Evolutionary conservation across 805 yeast genomes (phyloP).

Genomic region (Wickerhamiella occidentalis): DNA sequence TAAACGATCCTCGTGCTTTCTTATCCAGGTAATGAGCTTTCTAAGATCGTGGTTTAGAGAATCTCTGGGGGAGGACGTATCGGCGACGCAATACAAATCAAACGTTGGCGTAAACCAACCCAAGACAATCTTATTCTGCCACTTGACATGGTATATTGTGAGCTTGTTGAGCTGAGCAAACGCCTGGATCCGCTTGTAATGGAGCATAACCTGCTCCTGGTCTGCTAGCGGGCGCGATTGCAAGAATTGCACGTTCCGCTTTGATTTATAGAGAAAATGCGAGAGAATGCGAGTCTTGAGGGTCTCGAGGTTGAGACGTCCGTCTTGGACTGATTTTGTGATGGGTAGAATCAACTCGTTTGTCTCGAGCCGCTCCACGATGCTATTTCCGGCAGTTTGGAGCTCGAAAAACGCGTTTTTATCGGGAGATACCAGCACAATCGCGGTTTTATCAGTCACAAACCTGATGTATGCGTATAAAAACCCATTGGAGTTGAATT

Average conservation of each 20-base stretch:
- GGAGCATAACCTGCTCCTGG: conserved; percentile 21
- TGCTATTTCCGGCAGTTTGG: conserved; percentile 44
- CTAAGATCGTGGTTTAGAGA: conserved; percentile 50
- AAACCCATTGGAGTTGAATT: conserved; percentile 80
- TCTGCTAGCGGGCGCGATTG: conserved; percentile 28
- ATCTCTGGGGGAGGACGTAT: conserved; percentile 44
- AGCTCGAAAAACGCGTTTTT: conserved; percentile 69
- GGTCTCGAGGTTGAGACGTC: conserved; percentile 24
- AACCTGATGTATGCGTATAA: conserved; percentile 67
- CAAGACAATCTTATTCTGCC: conserved; percentile 24
- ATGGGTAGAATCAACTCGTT: conserved; percentile 32
- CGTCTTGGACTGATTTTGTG: conserved; percentile 28
- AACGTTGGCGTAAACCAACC: conserved; percentile 48
- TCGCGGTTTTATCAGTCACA: conserved; percentile 32
- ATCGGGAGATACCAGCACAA: conserved; percentile 51
- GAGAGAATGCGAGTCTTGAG: conserved; percentile 46
- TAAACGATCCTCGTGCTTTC: conserved; percentile 52
- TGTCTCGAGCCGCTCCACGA: conserved; percentile 34
- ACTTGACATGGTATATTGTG: conserved; percentile 22
- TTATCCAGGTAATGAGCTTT: conserved; percentile 63
- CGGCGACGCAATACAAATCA: conserved; percentile 51
- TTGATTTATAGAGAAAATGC: conserved; percentile 74
- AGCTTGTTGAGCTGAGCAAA: conserved; percentile 23
- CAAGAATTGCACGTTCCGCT: conserved; percentile 52
- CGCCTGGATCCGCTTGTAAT: conserved; percentile 31